A percentile compares a stretch with the other conserved stretches of the same genome.
Evolutionary conservation across 352 stramenopile species (phyloP).

Genomic region (Phytophthora pisi): DNA sequence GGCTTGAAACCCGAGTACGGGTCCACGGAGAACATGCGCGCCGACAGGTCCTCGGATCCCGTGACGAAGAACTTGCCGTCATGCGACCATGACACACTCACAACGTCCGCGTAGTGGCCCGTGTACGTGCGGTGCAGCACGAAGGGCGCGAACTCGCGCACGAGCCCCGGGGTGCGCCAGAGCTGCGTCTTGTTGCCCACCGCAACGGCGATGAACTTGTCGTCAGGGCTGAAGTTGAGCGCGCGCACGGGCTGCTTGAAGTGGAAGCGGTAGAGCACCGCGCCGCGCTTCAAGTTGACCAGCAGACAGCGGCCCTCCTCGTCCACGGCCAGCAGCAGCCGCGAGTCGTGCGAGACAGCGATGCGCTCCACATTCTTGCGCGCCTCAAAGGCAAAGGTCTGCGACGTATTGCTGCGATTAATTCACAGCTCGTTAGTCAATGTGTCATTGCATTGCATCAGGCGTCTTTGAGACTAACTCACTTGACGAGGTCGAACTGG

Average conservation of each 20-base stretch:
- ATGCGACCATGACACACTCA: slow-evolving; percentile 87
- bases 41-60: slow-evolving; percentile 87
- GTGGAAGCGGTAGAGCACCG: slow-evolving; percentile 94
- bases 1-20: slow-evolving; percentile 78
- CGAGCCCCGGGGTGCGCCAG: slow-evolving; percentile 85
- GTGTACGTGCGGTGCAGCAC: slow-evolving; percentile 88
- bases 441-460: too few species aligned
- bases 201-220: slow-evolving; percentile 88
- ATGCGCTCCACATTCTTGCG: slow-evolving; percentile 91
- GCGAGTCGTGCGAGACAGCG: slow-evolving; percentile 89
- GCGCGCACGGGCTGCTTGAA: slow-evolving; percentile 92
- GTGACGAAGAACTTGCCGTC: slow-evolving; percentile 92
- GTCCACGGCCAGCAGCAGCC: slow-evolving; percentile 90
- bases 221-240: slow-evolving; percentile 89
- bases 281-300: slow-evolving; percentile 88
- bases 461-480: slow-evolving; percentile 23
- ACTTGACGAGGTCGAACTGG: slow-evolving; percentile 94
- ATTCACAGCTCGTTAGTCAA: slow-evolving; percentile 1
- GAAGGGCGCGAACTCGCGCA: slow-evolving; percentile 92
- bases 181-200: slow-evolving; percentile 93
- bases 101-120: slow-evolving; percentile 90
- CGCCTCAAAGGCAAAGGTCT: slow-evolving; percentile 92
- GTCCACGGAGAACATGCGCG: slow-evolving; percentile 85
- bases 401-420: slow-evolving; percentile 74
- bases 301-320: slow-evolving; percentile 91